A percentile compares a stretch with the other conserved stretches of the same genome.
Evolutionary conservation across 441 rosid genomes (phyloP).

Genomic region (Populus trichocarpa): DNA sequence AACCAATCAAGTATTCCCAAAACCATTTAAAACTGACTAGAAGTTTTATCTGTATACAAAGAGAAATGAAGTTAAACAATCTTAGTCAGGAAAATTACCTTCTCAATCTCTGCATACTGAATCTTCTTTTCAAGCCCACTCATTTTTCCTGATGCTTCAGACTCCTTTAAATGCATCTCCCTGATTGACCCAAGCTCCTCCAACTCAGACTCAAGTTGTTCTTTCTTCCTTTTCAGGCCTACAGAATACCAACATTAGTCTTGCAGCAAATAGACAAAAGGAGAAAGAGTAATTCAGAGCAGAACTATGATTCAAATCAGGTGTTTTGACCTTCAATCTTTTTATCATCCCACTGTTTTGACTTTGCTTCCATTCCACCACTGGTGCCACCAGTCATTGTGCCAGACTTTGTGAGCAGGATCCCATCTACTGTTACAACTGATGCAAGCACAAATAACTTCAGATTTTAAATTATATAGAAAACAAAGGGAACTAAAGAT

Average conservation of each 20-base stretch:
- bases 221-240: slow-evolving; percentile 79
- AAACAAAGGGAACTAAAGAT: slow-evolving; percentile 6
- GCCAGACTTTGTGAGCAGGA: slow-evolving; percentile 89
- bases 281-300: slow-evolving; percentile 2
- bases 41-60: not conserved
- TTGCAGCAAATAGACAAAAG: not conserved
- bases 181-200: slow-evolving; percentile 91
- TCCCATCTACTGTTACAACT: slow-evolving; percentile 99
- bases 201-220: slow-evolving; percentile 74
- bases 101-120: slow-evolving; percentile 97
- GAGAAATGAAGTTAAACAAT: not conserved
- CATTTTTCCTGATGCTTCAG: slow-evolving; percentile 91
- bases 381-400: slow-evolving; percentile 99
- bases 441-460: slow-evolving; percentile 17
- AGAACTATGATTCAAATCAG: slow-evolving; percentile 15
- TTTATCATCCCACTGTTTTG: slow-evolving; percentile 98
- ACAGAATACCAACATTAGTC: slow-evolving; percentile 27
- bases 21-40: not conserved
- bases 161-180: slow-evolving; percentile 93
- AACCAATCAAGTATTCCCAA: not conserved
- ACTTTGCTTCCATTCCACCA: slow-evolving; percentile 99
- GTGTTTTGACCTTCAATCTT: slow-evolving; percentile 73
- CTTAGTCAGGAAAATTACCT: slow-evolving; percentile 39
- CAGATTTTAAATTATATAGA: not conserved
- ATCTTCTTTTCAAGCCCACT: slow-evolving; percentile 97